These are phyloP conservation scores for Cornus controversa DNA, from an alignment of 148 eudicot species.

Conservation along the genomic window DNA sequence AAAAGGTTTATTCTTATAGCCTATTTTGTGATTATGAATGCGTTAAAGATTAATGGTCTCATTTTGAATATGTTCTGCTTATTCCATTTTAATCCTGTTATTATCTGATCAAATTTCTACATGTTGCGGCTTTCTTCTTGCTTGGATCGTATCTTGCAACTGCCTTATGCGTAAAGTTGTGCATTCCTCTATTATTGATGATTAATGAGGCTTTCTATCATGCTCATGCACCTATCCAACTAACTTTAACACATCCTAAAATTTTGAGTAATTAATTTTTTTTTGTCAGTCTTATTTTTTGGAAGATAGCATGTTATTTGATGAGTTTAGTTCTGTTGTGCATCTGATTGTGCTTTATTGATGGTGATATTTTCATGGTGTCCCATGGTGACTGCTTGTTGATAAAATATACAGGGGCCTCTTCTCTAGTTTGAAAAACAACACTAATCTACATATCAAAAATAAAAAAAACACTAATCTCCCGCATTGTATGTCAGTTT, in stretches of 20 bases:
- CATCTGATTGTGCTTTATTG: too few relatives aligned
- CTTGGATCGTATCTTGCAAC: neutral
- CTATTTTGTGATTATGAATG: conserved; percentile 5
- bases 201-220: neutral
- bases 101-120: neutral
- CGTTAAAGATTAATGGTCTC: neutral
- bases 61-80: neutral
- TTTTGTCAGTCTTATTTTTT: too few relatives aligned
- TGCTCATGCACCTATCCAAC: neutral
- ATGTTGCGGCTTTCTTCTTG: neutral
- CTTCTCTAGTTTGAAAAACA: too few relatives aligned
- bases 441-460: too few relatives aligned
- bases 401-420: too few relatives aligned
- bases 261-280: too few relatives aligned
- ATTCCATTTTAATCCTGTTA: neutral
- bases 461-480: too few relatives aligned
- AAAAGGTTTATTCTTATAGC: conserved; percentile 49
- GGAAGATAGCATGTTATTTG: too few relatives aligned
- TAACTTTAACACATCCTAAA: neutral
- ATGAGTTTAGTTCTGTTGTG: too few relatives aligned
- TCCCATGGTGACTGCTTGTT: too few relatives aligned
- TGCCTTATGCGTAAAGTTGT: neutral
- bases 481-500: too few relatives aligned
- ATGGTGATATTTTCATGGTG: too few relatives aligned
- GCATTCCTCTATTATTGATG: neutral